Evolutionary conservation across 805 yeast species (phyloP).

Genomic region (Candida vartiovaarae): DNA sequence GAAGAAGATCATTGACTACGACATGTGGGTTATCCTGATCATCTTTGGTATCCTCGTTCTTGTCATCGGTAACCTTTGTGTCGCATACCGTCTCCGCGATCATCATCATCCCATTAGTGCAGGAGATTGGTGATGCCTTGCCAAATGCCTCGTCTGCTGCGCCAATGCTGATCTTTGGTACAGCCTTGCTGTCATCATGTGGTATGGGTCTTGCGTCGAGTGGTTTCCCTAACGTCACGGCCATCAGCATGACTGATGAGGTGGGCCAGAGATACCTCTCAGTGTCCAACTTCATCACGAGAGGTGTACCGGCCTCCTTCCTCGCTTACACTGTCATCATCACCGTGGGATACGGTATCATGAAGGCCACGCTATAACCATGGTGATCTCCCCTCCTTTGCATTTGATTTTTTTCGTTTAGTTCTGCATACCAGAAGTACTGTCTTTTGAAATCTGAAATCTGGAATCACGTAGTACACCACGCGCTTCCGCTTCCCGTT

Average conservation of each 20-base stretch:
- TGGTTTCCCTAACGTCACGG: constrained; percentile 98
- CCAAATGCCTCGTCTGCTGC: constrained; percentile 63
- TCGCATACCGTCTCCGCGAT: constrained; percentile 96
- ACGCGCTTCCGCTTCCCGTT: too few relatives aligned
- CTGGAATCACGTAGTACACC: too few relatives aligned
- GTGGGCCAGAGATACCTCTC: constrained; percentile 83
- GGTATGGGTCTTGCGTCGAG: constrained; percentile 98
- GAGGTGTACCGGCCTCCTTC: constrained; percentile 87
- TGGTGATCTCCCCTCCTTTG: too few relatives aligned
- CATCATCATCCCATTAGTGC: constrained; percentile 82
- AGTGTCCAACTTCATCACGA: constrained; percentile 73
- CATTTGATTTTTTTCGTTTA: too few relatives aligned
- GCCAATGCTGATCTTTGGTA: constrained; percentile 32
- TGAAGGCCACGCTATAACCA: constrained; percentile 30
- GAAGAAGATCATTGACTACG: constrained; percentile 51
- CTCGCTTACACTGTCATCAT: constrained; percentile 66
- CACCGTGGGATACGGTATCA: constrained; percentile 74
- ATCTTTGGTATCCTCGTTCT: constrained; percentile 80
- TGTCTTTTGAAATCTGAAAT: too few relatives aligned
- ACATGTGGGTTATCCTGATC: constrained; percentile 61
- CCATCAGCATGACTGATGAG: constrained; percentile 88
- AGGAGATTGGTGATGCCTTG: constrained; percentile 72
- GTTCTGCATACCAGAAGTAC: too few relatives aligned
- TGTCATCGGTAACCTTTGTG: constrained; percentile 88
- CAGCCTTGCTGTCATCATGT: constrained; percentile 69